Percentiles rank a stretch among this genome's conserved stretches.
phyloP scores from a whole-genome alignment of 2,329 filamentous ascomycete species.

The Dactylellina drechsleri region DNA sequence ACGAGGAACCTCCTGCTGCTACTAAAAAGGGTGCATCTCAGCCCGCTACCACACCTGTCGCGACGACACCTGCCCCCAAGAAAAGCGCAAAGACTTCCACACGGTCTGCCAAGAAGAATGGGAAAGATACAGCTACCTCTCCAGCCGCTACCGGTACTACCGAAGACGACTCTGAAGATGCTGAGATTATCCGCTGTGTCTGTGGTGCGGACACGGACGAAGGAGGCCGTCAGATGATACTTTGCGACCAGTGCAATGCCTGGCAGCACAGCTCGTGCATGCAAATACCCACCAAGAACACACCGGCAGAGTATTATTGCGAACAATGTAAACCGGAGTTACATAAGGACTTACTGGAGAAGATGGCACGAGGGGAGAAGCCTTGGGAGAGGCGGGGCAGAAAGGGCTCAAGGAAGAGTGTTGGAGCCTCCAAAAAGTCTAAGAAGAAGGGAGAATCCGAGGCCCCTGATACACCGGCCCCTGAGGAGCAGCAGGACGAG shows the following conservation, averaged over 20 bases:
- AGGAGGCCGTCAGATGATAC: constrained; percentile 90
- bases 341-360: constrained; percentile 81
- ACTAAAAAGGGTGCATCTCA: constrained; percentile 59
- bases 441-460: constrained; percentile 31
- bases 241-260: constrained; percentile 87
- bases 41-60: constrained; percentile 53
- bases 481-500: constrained; percentile 15
- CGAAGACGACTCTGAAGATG: constrained; percentile 64
- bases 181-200: constrained; percentile 89
- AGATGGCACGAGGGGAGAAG: constrained; percentile 80
- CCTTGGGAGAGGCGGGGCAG: constrained; percentile 82
- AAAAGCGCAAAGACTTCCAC: constrained; percentile 65
- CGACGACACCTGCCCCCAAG: constrained; percentile 59
- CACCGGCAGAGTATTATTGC: constrained; percentile 88
- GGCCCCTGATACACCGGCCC: constrained; percentile 48
- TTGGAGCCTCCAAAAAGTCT: constrained; percentile 57
- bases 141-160: constrained; percentile 61
- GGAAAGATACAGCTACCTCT: constrained; percentile 62
- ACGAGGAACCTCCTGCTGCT: constrained; percentile 66
- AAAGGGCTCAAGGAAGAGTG: constrained; percentile 67
- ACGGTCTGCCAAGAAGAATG: constrained; percentile 61
- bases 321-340: constrained; percentile 86
- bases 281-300: constrained; percentile 76
- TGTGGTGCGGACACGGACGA: constrained; percentile 90
- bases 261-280: constrained; percentile 99